Conservation (phyloP, 805 yeast species). For the Nematodospora valgi region DNA sequence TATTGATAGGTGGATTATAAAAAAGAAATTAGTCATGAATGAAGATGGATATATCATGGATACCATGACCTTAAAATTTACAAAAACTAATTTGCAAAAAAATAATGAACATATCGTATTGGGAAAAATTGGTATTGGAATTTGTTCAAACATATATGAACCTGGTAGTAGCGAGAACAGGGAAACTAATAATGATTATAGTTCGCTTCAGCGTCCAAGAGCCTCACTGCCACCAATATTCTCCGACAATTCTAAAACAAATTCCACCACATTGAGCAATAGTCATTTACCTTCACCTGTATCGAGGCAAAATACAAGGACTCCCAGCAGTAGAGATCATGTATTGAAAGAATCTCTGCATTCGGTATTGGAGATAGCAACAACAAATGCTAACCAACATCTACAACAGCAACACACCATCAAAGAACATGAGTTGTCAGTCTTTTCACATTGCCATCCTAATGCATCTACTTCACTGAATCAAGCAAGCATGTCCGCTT, state of each 20-base stretch:
- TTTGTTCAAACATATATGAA: conserved; percentile 23
- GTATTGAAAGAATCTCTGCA: too few relatives aligned
- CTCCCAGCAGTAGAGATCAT: too few relatives aligned
- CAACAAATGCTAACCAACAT: too few relatives aligned
- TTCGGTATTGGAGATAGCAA: too few relatives aligned
- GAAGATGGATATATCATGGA: conserved; percentile 61
- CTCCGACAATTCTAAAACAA: conserved; percentile 1
- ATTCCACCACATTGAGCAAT: too few relatives aligned
- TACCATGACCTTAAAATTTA: conserved; percentile 44
- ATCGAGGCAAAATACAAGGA: too few relatives aligned
- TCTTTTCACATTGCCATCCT: too few relatives aligned
- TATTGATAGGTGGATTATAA: conserved; percentile 33
- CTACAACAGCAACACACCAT: too few relatives aligned
- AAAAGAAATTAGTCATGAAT: conserved; percentile 46
- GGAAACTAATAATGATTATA: neutral
- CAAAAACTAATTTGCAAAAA: conserved; percentile 33
- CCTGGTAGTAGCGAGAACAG: conserved; percentile 4
- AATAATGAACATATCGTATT: conserved; percentile 14
- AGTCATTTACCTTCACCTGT: too few relatives aligned
- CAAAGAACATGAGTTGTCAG: too few relatives aligned
- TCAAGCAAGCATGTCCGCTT: too few relatives aligned
- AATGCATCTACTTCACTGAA: too few relatives aligned
- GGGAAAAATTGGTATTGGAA: conserved; percentile 33
- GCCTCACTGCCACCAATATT: conserved; percentile 3
- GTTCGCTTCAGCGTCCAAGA: neutral